These are phyloP conservation scores for Apocynum venetum DNA, from an alignment of 257 asterid genomes.

Conservation along the genomic window DNA sequence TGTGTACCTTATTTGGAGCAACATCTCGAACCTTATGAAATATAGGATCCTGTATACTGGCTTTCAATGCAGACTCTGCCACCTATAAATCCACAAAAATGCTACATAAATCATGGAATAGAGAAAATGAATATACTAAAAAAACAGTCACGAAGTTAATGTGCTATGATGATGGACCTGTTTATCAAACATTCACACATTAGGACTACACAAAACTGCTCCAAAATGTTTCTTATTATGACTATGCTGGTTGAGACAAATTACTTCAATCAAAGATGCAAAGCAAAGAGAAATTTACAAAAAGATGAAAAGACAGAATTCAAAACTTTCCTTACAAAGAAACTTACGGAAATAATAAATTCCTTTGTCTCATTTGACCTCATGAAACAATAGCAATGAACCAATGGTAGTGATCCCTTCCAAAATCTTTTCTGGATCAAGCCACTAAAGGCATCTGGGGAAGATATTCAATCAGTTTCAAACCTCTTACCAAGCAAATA, in stretches of 20 bases:
- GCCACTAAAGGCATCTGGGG: conserved; percentile 68
- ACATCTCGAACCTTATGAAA: conserved; percentile 82
- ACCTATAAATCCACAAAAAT: conserved; percentile 31
- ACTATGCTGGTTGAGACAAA: not conserved
- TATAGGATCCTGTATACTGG: conserved; percentile 47
- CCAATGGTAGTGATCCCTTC: conserved; percentile 83
- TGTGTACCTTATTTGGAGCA: conserved; percentile 86
- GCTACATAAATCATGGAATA: not conserved
- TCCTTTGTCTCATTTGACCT: conserved; percentile 66
- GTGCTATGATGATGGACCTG: not conserved
- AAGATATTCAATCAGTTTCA: conserved; percentile 16
- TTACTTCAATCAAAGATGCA: not conserved
- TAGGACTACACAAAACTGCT: not conserved
- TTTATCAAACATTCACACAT: not conserved
- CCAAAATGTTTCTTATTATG: not conserved
- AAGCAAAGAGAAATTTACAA: not conserved
- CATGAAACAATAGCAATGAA: conserved; percentile 94
- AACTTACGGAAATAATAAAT: conserved; percentile 53
- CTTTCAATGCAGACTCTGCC: conserved; percentile 75
- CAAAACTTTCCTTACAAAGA: conserved; percentile 10
- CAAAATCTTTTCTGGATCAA: conserved; percentile 55
- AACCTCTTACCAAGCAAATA: not conserved
- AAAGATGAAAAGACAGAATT: conserved; percentile 4
- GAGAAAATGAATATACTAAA: not conserved
- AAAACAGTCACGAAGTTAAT: not conserved